Percentiles rank a stretch among this genome's conserved stretches.
Conservation (phyloP, 1,284 basidiomycete species). For the Anthracocystis walkeri region DNA sequence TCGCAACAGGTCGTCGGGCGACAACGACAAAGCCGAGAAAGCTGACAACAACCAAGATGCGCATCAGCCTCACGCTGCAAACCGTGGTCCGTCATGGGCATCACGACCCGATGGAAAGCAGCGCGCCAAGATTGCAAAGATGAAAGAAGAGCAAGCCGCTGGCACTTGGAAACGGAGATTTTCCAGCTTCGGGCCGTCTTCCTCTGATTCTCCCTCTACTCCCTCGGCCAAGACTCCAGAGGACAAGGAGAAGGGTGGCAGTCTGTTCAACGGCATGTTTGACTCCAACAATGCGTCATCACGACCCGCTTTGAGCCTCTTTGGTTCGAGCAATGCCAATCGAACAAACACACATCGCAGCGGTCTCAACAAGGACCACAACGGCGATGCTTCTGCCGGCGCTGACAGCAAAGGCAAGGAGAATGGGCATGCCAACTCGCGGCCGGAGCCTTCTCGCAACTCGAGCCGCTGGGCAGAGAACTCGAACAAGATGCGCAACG, state of each 20-base stretch:
- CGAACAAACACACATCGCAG: constrained; percentile 11
- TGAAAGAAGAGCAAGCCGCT: constrained; percentile 44
- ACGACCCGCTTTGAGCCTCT: constrained; percentile 36
- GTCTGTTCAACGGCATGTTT: constrained; percentile 30
- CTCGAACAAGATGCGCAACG: constrained; percentile 46
- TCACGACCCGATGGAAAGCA: constrained; percentile 57
- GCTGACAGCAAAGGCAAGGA: constrained; percentile 24
- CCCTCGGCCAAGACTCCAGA: constrained; percentile 23
- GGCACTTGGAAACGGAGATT: constrained; percentile 43
- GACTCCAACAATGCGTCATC: constrained; percentile 16
- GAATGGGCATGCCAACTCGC: constrained; percentile 1
- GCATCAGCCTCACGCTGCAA: constrained; percentile 37
- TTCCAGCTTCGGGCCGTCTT: constrained; percentile 31
- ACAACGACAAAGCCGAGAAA: constrained; percentile 4
- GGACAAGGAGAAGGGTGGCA: constrained; percentile 23
- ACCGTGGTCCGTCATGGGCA: constrained; percentile 59
- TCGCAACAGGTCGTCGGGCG: constrained; percentile 24
- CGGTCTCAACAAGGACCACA: constrained; percentile 17
- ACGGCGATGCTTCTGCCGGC: constrained; percentile 17
- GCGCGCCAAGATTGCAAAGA: constrained; percentile 56
- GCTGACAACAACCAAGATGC: constrained; percentile 18
- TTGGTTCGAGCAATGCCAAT: constrained; percentile 20
- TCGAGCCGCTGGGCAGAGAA: constrained; percentile 45
- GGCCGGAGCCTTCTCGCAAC: constrained; percentile 16
- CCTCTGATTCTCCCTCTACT: constrained; percentile 11